Evolutionary conservation across 352 stramenopile species (phyloP).

Genomic region (Nothophytophthora sp.): DNA sequence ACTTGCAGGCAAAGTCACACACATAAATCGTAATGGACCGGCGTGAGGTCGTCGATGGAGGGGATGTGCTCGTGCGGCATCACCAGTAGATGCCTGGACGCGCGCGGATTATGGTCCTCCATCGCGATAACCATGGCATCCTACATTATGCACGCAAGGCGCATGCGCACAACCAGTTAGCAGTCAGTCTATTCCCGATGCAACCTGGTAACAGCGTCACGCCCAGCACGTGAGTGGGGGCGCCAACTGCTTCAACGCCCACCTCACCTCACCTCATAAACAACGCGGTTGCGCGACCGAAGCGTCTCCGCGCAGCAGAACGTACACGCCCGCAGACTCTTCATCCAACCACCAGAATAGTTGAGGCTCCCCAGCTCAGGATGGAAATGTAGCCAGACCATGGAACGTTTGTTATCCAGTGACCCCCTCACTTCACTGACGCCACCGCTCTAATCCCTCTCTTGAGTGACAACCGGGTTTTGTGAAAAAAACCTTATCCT

Average conservation of each 20-base stretch:
- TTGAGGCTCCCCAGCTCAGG: background rate
- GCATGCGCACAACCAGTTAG: background rate
- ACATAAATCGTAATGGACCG: conserved; percentile 45
- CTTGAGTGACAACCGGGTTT: background rate
- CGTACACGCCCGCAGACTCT: conserved; percentile 33
- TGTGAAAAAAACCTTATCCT: too few species aligned
- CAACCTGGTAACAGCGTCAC: background rate
- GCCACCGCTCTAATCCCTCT: too few species aligned
- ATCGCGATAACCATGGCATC: conserved; percentile 65
- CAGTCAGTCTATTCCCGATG: background rate
- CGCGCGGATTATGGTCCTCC: conserved; percentile 56
- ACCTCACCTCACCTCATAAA: conserved; percentile 46
- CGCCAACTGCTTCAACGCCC: too few species aligned
- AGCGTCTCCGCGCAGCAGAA: conserved; percentile 66
- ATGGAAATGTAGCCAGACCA: background rate
- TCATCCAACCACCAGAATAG: conserved; percentile 15
- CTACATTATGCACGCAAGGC: conserved; percentile 36
- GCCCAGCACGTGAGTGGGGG: too few species aligned
- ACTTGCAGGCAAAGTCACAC: conserved; percentile 11
- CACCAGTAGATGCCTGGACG: conserved; percentile 57
- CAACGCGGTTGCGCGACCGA: conserved; percentile 40
- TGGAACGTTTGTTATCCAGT: too few species aligned
- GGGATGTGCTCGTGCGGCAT: conserved; percentile 66
- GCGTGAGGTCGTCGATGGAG: conserved; percentile 47
- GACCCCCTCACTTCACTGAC: too few species aligned